phyloP scores from a whole-genome alignment of 2,329 filamentous ascomycete genomes.

The Diaporthe sp. region DNA sequence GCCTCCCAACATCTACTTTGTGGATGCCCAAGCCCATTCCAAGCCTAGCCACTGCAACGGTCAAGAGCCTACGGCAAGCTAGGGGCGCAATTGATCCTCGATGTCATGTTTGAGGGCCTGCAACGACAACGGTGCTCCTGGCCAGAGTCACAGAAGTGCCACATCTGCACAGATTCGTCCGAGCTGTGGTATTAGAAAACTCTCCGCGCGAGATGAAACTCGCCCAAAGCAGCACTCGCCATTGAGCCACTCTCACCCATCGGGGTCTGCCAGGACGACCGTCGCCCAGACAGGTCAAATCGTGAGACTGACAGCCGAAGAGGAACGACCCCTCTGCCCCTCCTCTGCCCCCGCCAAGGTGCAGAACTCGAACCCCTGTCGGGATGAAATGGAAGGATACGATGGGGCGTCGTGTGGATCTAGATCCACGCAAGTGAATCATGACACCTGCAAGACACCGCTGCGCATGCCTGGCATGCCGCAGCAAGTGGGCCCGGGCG shows the following conservation, averaged over 20 bases:
- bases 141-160: neutral
- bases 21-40: constrained; percentile 8
- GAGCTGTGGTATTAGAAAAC: neutral
- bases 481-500: neutral
- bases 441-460: constrained; percentile 36
- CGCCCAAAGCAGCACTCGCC: neutral
- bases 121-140: neutral
- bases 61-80: neutral
- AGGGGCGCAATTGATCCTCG: neutral
- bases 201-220: constrained; percentile 10
- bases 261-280: neutral
- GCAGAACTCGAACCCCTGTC: constrained; percentile 26
- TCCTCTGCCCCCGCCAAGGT: neutral
- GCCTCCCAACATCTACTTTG: neutral
- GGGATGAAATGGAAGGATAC: constrained; percentile 24
- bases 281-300: constrained; percentile 10
- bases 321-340: neutral
- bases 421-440: constrained; percentile 34
- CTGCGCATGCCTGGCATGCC: constrained; percentile 12
- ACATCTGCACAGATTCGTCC: constrained; percentile 18
- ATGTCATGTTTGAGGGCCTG: constrained; percentile 12
- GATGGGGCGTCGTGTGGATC: constrained; percentile 18
- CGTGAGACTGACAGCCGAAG: constrained; percentile 7
- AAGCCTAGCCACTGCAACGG: constrained; percentile 14
- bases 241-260: neutral